These are phyloP conservation scores for Boletus reticuloceps DNA, from an alignment of 768 basidiomycete genomes.

Conservation along the genomic window DNA sequence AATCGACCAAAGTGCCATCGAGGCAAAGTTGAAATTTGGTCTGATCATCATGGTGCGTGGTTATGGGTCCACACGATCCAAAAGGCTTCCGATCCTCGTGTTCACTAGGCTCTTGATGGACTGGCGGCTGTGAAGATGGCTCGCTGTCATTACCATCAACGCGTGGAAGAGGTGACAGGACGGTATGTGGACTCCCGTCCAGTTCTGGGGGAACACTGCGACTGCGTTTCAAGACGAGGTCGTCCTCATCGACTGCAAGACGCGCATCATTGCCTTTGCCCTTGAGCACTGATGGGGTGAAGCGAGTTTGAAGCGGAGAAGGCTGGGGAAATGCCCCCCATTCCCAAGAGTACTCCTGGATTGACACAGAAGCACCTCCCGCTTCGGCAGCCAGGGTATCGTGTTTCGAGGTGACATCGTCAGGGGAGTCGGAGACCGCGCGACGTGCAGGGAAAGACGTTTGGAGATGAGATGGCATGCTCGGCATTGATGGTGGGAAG, in stretches of 20 bases:
- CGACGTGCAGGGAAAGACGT: conserved; percentile 42
- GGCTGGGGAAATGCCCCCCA: conserved; percentile 89
- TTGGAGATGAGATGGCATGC: conserved; percentile 21
- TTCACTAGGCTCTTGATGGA: conserved; percentile 2
- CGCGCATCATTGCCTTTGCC: conserved; percentile 13
- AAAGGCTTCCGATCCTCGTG: conserved; percentile 24
- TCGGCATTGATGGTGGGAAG: conserved; percentile 22
- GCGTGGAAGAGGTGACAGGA: conserved; percentile 18
- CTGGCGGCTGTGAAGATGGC: neutral
- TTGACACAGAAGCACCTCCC: conserved; percentile 17
- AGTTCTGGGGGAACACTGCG: conserved; percentile 56
- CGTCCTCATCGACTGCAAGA: conserved; percentile 17
- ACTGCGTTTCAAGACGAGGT: conserved; percentile 41
- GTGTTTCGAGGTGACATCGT: conserved; percentile 34
- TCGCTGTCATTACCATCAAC: conserved; percentile 24
- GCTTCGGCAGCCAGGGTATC: conserved; percentile 6
- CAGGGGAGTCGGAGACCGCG: conserved; percentile 62
- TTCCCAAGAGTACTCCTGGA: conserved; percentile 87
- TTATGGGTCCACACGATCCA: conserved; percentile 55
- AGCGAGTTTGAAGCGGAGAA: conserved; percentile 59
- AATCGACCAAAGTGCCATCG: conserved; percentile 57
- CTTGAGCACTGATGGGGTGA: conserved; percentile 26
- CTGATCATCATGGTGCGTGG: conserved; percentile 57
- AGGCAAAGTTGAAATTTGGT: conserved; percentile 63
- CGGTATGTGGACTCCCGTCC: conserved; percentile 40